These are phyloP conservation scores for Paratinospora sagittata DNA, from an alignment of 164 flowering plant genomes.

Conservation along the genomic window DNA sequence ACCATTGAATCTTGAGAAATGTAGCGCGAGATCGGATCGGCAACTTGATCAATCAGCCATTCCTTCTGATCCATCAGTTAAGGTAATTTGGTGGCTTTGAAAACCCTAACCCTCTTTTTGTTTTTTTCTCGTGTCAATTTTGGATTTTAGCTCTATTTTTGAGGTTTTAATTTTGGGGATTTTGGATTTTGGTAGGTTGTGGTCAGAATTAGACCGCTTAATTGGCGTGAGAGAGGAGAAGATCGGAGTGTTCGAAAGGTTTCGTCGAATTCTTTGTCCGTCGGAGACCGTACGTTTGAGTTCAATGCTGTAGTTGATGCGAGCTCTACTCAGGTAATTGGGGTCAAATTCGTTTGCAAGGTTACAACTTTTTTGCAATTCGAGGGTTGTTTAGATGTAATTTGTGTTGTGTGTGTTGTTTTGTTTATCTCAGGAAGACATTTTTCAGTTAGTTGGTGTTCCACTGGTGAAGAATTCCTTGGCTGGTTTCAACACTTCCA, in stretches of 20 bases:
- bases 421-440: conserved; percentile 56
- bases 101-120: not conserved
- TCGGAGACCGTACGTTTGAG: conserved; percentile 54
- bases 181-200: conserved; percentile 51
- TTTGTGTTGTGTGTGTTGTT: not conserved
- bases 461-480: conserved; percentile 76
- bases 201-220: conserved; percentile 62
- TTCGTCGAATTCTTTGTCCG: conserved; percentile 43
- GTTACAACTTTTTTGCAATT: not conserved
- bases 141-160: not conserved
- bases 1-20: conserved; percentile 5
- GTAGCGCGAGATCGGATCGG: conserved; percentile 10
- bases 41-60: conserved; percentile 5
- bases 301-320: conserved; percentile 80
- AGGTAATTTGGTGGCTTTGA: conserved; percentile 33
- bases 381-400: not conserved
- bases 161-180: too few relatives aligned
- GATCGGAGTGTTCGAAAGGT: conserved; percentile 41
- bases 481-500: conserved; percentile 76
- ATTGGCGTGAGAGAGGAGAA: conserved; percentile 33
- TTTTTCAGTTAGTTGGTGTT: conserved; percentile 68
- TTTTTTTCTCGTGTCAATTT: not conserved
- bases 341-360: not conserved
- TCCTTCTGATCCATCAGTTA: conserved; percentile 41
- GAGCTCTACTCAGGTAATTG: conserved; percentile 60